Evolutionary conservation across 768 basidiomycete genomes (phyloP), one percentile per base, ranked within the genome.

Genomic region (Russula sp.): DNA sequence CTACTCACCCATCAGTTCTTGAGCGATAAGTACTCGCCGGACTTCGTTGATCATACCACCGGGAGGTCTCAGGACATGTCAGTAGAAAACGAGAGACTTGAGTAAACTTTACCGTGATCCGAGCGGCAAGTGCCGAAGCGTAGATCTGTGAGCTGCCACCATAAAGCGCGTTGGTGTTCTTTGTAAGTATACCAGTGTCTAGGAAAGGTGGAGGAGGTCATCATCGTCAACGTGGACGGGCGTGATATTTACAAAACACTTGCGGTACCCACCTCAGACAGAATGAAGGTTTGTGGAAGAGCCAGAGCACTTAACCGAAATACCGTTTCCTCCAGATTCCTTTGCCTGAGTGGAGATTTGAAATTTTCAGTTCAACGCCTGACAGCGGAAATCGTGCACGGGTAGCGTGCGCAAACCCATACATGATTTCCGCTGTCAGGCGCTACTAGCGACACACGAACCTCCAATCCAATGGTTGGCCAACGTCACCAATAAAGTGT

Each of bases 401-500:
- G 9, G 48, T 24, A 14, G 48, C 24, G 22, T n/a, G n/a, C n/a
- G n/a, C n/a, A n/a, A n/a, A n/a, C n/a, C n/a, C n/a, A n/a, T n/a
- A n/a, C n/a, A n/a, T n/a, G n/a, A n/a, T n/a, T n/a, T n/a, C n/a
- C n/a, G n/a, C n/a, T n/a, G n/a, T n/a, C n/a, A n/a, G n/a, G n/a
- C n/a, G n/a, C n/a, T n/a, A n/a, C n/a, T n/a, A n/a, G n/a, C n/a
- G n/a, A n/a, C n/a, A 34, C 20, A 53, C 52, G 5, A 53, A 67
- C 59, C 51, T 83, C 79, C 78, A 77, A 62, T 82, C 81, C 32
- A 83, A 75, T 5, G 81, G 80, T 65, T 82, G 82, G 22, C 79
- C 77, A 62, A 82, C 79, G 63, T 82, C 80, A 16, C 81, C 80
- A 56, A 81, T 70, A 67, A 82, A 80, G 34, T 34, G 11, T 34